Percentiles rank a stretch among this genome's conserved stretches.
phyloP scores from a whole-genome alignment of 1,284 basidiomycete genomes.

The Fomitiporia mediterranea region DNA sequence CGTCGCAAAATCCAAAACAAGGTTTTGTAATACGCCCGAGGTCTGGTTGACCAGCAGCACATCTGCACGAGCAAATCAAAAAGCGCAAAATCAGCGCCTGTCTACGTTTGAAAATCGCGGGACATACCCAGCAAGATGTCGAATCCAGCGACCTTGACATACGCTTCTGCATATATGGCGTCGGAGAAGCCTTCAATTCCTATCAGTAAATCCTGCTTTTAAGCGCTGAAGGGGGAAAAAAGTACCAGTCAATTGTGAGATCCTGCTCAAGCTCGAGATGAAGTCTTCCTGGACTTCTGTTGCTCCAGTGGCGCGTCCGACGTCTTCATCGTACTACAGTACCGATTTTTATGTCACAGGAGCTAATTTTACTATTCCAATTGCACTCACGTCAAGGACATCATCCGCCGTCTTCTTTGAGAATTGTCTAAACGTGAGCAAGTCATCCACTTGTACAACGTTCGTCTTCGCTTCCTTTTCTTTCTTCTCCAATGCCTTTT shows the following conservation, averaged over 20 bases:
- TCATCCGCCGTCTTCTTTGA: conserved; percentile 85
- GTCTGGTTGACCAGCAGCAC: conserved; percentile 98
- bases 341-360: neutral
- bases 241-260: conserved; percentile 89
- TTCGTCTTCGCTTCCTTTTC: conserved; percentile 72
- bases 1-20: conserved; percentile 97
- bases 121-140: conserved; percentile 86
- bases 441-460: conserved; percentile 88
- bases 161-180: conserved; percentile 97
- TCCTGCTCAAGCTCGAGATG: conserved; percentile 91
- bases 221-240: neutral
- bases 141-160: conserved; percentile 97
- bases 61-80: conserved; percentile 46
- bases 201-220: conserved; percentile 7
- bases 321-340: conserved; percentile 83
- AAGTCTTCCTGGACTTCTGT: conserved; percentile 89
- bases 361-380: no score
- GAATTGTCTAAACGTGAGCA: conserved; percentile 92
- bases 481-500: conserved; percentile 88
- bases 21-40: conserved; percentile 89
- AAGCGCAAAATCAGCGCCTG: conserved; percentile 3
- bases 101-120: conserved; percentile 8
- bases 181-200: conserved; percentile 82
- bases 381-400: conserved; percentile 68
- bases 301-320: conserved; percentile 87